Percentiles rank a stretch among this genome's conserved stretches.
Conservation (phyloP, 108 stramenopile species). For the Conticribra weissflogii region DNA sequence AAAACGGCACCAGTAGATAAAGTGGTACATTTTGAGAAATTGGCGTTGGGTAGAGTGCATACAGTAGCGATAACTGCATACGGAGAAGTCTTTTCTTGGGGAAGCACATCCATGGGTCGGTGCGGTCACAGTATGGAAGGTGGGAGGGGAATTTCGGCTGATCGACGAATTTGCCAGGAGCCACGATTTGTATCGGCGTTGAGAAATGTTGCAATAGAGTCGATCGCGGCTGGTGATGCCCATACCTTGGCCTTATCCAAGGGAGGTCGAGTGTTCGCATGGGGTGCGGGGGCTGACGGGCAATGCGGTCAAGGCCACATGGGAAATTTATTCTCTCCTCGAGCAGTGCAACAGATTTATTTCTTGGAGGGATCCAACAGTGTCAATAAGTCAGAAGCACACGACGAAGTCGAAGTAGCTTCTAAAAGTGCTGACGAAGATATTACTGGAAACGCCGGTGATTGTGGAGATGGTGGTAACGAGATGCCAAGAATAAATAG, state of each 20-base stretch:
- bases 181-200: constrained; percentile 74
- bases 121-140: constrained; percentile 58
- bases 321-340: constrained; percentile 49
- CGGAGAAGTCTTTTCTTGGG: constrained; percentile 84
- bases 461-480: background rate
- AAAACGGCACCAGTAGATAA: constrained; percentile 24
- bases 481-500: constrained; percentile 28
- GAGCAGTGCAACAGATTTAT: constrained; percentile 36
- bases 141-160: constrained; percentile 35
- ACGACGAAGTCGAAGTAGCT: background rate
- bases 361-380: constrained; percentile 59
- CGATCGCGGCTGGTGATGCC: constrained; percentile 89
- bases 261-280: constrained; percentile 88
- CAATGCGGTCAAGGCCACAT: constrained; percentile 91
- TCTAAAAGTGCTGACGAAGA: background rate
- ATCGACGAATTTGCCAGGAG: constrained; percentile 46
- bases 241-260: constrained; percentile 91
- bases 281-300: constrained; percentile 93
- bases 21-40: constrained; percentile 55
- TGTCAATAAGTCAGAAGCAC: constrained; percentile 16
- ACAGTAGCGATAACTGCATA: constrained; percentile 67
- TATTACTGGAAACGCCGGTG: background rate
- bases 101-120: constrained; percentile 72
- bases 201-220: constrained; percentile 60
- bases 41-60: constrained; percentile 72